Evolutionary conservation across 805 yeast genomes (phyloP).

Genomic region (Lipomyces chichibuensis): DNA sequence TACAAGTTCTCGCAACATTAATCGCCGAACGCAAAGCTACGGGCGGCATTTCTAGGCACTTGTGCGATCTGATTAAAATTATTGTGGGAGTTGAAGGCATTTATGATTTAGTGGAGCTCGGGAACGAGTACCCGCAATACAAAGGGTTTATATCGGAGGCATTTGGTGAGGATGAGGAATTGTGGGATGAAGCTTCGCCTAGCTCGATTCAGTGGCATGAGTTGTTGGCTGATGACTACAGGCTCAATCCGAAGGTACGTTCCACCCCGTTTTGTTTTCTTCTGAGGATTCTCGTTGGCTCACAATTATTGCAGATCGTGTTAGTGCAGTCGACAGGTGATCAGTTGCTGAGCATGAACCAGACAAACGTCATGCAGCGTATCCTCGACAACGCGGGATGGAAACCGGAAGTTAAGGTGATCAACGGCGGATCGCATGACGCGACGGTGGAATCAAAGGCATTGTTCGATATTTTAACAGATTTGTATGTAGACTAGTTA

Average conservation of each 20-base stretch:
- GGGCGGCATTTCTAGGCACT: not conserved
- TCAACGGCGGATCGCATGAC: slow-evolving; percentile 32
- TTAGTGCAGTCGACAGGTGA: slow-evolving; percentile 64
- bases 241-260: slow-evolving; percentile 7
- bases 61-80: slow-evolving; percentile 2
- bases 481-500: not conserved
- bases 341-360: slow-evolving; percentile 59
- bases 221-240: not conserved
- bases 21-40: slow-evolving; percentile 6
- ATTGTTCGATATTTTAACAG: slow-evolving; percentile 5
- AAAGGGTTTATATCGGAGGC: slow-evolving; percentile 59
- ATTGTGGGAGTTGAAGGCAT: slow-evolving; percentile 65
- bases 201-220: slow-evolving; percentile 15
- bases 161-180: slow-evolving; percentile 45
- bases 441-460: slow-evolving; percentile 21
- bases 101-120: slow-evolving; percentile 54
- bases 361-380: slow-evolving; percentile 49
- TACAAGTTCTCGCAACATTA: slow-evolving; percentile 49
- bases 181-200: slow-evolving; percentile 32
- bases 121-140: slow-evolving; percentile 64
- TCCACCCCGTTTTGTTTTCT: not conserved
- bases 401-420: slow-evolving; percentile 9
- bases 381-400: slow-evolving; percentile 13
- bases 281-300: not conserved
- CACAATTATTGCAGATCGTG: slow-evolving; percentile 36